Base-by-base conservation (phyloP, 2,329 filamentous ascomycete genomes). In the Rhinocladiella mackenziei region DNA sequence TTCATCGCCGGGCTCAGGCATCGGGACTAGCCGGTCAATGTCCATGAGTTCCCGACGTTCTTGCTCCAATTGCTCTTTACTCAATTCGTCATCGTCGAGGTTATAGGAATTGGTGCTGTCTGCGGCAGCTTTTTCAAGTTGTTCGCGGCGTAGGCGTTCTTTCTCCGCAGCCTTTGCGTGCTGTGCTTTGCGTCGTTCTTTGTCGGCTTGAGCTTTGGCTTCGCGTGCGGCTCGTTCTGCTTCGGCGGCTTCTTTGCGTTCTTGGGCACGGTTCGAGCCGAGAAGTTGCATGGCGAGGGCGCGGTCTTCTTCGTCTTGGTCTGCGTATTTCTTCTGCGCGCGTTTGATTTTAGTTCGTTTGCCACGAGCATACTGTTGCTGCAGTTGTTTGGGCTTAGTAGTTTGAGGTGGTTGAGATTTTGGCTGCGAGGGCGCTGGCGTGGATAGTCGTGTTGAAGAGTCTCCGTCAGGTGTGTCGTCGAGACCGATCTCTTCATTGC, bases 241-340 rank as follows among this genome's bases (percentile, higher is more conserved):
- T 33, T 67, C 65, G 30, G 86, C 84, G 2, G 81, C 83, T 56
- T 84, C 79, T 10, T 77, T 79, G 51, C 81, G 81, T 56, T 85
- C 76, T 26, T 78, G 76, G 1, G 83, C 83, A 55, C 65, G 62
- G 42, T 55, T 47, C 76, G 86, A 83, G 28, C 92, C 92, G n/a
- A 95, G 80, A n/a, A 97, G 75, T 17, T 81, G 76, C 65, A 96
- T 84, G 22, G 89, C 88, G 0, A 89, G 77, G 5, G 77, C 78
- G 9, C 89, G 86, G 60, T 98, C 92, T 65, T 95, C 91, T 43
- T 95, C 89, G 57, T 97, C 91, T 72, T 97, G 92, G 57, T 94
- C 73, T 33, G 85, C 91, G 68, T 98, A 98, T 77, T 45, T 79
- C 81, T 63, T 94, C 88, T 20, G 89, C 81, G 10, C 74, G 65